These are phyloP conservation scores for Fusarium aywerte DNA, from an alignment of 2,329 filamentous ascomycete species.

Conservation along the genomic window DNA sequence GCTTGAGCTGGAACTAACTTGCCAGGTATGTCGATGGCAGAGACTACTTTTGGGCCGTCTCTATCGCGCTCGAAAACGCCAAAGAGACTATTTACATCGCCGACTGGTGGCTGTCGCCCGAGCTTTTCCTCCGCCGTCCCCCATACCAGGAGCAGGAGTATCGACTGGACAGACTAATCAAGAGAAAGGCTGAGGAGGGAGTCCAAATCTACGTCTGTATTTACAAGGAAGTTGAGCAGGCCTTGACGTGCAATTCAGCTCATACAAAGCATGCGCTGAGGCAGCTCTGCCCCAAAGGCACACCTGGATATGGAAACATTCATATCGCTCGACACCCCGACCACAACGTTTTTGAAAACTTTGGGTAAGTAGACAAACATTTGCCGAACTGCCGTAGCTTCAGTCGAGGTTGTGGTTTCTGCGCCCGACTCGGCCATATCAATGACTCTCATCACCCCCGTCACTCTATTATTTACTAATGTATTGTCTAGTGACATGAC, in stretches of 20 bases:
- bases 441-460: not conserved
- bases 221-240: conserved; percentile 86
- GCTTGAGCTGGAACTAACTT: not conserved
- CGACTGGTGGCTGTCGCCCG: conserved; percentile 97
- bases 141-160: conserved; percentile 86
- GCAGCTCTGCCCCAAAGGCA: conserved; percentile 80
- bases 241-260: conserved; percentile 88
- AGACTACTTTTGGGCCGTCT: conserved; percentile 96
- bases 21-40: conserved; percentile 76
- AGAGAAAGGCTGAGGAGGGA: conserved; percentile 87
- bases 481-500: conserved; percentile 66
- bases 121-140: conserved; percentile 85
- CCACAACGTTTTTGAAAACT: conserved; percentile 93
- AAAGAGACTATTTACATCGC: conserved; percentile 94
- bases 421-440: not conserved
- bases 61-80: conserved; percentile 86
- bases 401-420: not conserved
- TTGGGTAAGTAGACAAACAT: conserved; percentile 59
- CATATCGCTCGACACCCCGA: conserved; percentile 90
- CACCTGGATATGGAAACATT: conserved; percentile 88
- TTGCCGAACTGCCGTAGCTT: not conserved
- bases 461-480: not conserved
- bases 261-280: conserved; percentile 80
- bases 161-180: conserved; percentile 86
- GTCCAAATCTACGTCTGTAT: conserved; percentile 95